phyloP scores from a whole-genome alignment of 163 green algal species.

The Trebouxia gelatinosa region DNA sequence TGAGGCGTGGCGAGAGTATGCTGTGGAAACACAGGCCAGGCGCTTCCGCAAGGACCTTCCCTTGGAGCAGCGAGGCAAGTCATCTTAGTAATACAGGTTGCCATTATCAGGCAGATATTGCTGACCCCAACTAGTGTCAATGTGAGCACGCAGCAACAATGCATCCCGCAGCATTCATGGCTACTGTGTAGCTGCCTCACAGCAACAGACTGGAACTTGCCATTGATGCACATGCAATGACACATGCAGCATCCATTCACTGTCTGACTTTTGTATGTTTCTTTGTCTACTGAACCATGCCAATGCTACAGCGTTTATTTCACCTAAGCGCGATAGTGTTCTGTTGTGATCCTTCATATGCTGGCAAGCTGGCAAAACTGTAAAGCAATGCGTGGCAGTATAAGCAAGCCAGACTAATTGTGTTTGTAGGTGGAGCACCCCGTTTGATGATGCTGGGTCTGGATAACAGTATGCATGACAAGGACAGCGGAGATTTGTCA shows the following conservation, averaged over 20 bases:
- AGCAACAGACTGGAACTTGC: too few relatives aligned
- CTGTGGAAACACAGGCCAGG: slow-evolving; percentile 4
- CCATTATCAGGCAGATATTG: not conserved
- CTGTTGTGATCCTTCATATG: too few relatives aligned
- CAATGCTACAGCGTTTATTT: not conserved
- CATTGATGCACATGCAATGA: too few relatives aligned
- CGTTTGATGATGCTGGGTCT: slow-evolving; percentile 48
- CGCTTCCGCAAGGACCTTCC: slow-evolving; percentile 2
- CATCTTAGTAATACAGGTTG: not conserved
- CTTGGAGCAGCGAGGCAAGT: slow-evolving; percentile 16
- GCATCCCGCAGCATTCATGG: too few relatives aligned
- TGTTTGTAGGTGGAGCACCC: slow-evolving; percentile 40
- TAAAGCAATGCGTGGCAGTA: not conserved
- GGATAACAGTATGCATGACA: slow-evolving; percentile 50
- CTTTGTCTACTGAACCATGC: not conserved
- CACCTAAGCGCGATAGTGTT: not conserved
- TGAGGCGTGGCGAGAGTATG: slow-evolving; percentile 30
- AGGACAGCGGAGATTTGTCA: slow-evolving; percentile 19
- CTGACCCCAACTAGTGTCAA: not conserved
- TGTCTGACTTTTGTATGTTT: too few relatives aligned
- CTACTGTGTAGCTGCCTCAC: too few relatives aligned
- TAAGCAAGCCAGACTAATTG: not conserved
- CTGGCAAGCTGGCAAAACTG: too few relatives aligned
- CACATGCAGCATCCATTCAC: too few relatives aligned
- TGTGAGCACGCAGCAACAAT: not conserved